Base-by-base conservation (phyloP, 345 rosid genomes). In the Sisymbrium altissimum region DNA sequence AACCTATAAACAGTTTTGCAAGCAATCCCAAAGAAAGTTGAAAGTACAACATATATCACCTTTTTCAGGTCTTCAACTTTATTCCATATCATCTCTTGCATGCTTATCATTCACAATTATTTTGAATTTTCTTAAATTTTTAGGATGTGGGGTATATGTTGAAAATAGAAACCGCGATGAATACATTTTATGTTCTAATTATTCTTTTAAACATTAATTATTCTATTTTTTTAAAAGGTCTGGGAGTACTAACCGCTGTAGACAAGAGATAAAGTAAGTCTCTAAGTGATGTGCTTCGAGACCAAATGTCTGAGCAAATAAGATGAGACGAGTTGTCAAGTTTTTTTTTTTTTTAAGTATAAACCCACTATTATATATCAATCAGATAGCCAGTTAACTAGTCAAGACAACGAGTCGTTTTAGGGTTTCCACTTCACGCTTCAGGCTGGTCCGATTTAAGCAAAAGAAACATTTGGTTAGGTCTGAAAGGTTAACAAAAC, bases 401-500 rank as follows among this genome's bases (percentile, higher is more conserved):
- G 18, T 38, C 6, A 63, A 70, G 70, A 63, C 56, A 70, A 40
- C 63, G 29, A 43, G 58, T 62, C 50, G 52, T 64, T 63, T 70
- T 46, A 70, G 71, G 71, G 71, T 45, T 76, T 63, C 59, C 35
- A 70, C 43, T n/a, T n/a, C n/a, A n/a, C n/a, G n/a, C n/a, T n/a
- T n/a, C n/a, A n/a, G n/a, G 66, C 54, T 70, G 75, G 71, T 70
- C 60, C 60, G 52, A 76, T 7, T 70, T 70, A 29, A 70, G 71
- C 38, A 75, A 70, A 76, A 44, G 10, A 54, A 76, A 55, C 71
- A 69, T 54, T 56, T 76, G 38, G 71, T 76, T 76, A 64, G 80
- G 67, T 70, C 71, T 76, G 71, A 70, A 76, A 46, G 76, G 71
- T 56, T 70, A 76, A 63, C 76, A 56, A 70, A 70, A 55, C 71